Evolutionary conservation across 108 stramenopile genomes (phyloP).

Genomic region (Nitzschia sp.): DNA sequence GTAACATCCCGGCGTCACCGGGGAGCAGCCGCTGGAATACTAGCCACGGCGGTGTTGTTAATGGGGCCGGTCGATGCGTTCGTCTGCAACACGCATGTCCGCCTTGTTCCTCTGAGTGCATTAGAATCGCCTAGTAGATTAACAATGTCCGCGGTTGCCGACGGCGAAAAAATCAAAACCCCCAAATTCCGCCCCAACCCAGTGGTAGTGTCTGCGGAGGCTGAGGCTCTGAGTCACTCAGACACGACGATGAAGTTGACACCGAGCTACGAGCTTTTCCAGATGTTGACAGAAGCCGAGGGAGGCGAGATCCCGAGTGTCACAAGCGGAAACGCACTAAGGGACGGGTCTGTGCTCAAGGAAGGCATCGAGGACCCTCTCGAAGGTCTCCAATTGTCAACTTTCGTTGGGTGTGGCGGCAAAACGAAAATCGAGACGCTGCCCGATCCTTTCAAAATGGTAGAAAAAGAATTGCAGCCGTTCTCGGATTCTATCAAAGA

Average conservation of each 20-base stretch:
- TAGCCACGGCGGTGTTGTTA: slow-evolving; percentile 9
- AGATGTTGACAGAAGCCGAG: slow-evolving; percentile 72
- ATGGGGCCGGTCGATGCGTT: slow-evolving; percentile 28
- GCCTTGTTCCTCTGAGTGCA: neutral
- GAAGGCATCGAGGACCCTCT: slow-evolving; percentile 56
- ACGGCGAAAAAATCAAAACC: slow-evolving; percentile 10
- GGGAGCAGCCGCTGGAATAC: neutral
- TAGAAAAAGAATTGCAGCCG: slow-evolving; percentile 91
- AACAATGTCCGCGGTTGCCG: slow-evolving; percentile 40
- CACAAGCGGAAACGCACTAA: slow-evolving; percentile 69
- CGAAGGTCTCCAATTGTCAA: slow-evolving; percentile 52
- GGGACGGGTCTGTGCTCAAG: slow-evolving; percentile 62
- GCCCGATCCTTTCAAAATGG: slow-evolving; percentile 88
- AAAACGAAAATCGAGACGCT: slow-evolving; percentile 64
- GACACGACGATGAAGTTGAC: slow-evolving; percentile 87
- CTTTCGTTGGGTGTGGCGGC: slow-evolving; percentile 64
- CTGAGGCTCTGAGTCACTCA: slow-evolving; percentile 82
- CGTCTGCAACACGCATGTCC: slow-evolving; percentile 13
- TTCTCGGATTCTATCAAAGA: slow-evolving; percentile 96
- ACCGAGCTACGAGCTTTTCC: slow-evolving; percentile 85
- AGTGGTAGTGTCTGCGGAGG: slow-evolving; percentile 81
- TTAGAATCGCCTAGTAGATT: slow-evolving; percentile 12
- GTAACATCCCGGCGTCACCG: neutral
- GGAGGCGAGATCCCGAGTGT: slow-evolving; percentile 63
- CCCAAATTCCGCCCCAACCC: slow-evolving; percentile 58